Base-by-base conservation (phyloP, 257 asterid species). In the Ligustrum vulgare region DNA sequence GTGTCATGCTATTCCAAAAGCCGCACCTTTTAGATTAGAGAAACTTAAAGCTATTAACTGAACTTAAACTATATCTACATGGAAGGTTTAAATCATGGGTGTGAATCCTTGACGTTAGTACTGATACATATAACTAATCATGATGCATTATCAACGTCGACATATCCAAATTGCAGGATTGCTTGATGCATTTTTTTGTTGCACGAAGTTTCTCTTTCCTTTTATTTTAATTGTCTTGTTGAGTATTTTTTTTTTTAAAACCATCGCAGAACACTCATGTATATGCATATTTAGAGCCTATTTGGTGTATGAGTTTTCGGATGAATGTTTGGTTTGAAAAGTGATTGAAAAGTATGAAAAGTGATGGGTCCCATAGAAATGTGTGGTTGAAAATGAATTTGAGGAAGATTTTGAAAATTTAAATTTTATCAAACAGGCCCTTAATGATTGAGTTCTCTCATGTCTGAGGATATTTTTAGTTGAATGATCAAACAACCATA, bases 31-130 rank as follows among this genome's bases (percentile, higher is more conserved):
- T 7, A 2, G 31, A 7, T 56, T 56, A 56, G 65, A 8, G 65
- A 56, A 56, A 56, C 60, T n/a, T 6, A 2, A 56, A 56, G 65
- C 65, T 56, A 56, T n/a, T 56, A 7, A n/a, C 65, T 56, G 13
- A 56, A 6, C 65, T 7, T 56, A 20, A 56, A 56, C 65, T n/a
- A 20, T n/a, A 56, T 7, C 9, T n/a, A 56, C 65, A 20, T 3
- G 31, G 54, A 54, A 41, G 51, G 51, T 11, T 43, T 69, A 43
- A 15, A 66, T 43, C 7, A 18, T 51, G 45, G 23, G 35, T 36
- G 73, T 69, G 49, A 74, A 28, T 72, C n/a, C 69, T 69, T 25
- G 33, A 67, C 69, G 76, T 70, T 70, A 22, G 9, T 37, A 8
- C 43, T 28, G 31, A 22, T 41, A 20, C 73, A 66, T 13, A 25